Percentiles rank a stretch among this genome's conserved stretches.
phyloP scores from a whole-genome alignment of 1,284 basidiomycete species.

The Exobasidium cylindrosporum region DNA sequence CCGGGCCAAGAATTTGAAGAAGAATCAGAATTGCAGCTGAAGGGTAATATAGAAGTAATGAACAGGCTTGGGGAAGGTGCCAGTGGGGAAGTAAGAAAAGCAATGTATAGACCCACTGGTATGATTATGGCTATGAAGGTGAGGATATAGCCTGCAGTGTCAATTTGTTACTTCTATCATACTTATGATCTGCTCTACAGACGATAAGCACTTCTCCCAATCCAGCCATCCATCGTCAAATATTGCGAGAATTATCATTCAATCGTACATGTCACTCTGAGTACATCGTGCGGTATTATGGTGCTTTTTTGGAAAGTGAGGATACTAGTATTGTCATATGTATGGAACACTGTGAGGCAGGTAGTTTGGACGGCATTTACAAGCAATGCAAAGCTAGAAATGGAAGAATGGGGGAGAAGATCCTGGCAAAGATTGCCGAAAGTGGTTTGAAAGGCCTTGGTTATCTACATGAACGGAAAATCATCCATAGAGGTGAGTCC shows the following conservation, averaged over 20 bases:
- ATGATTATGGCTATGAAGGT: conserved; percentile 85
- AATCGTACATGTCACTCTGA: conserved; percentile 78
- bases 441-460: conserved; percentile 86
- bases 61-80: conserved; percentile 85
- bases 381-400: conserved; percentile 74
- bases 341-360: conserved; percentile 90
- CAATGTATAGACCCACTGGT: conserved; percentile 72
- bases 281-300: conserved; percentile 89
- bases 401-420: conserved; percentile 83
- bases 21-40: conserved; percentile 33
- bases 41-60: conserved; percentile 69
- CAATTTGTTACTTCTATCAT: not conserved
- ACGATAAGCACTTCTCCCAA: conserved; percentile 92
- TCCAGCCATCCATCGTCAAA: conserved; percentile 77
- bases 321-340: conserved; percentile 90
- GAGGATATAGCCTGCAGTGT: conserved; percentile 27
- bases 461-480: conserved; percentile 84
- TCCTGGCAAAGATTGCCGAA: conserved; percentile 84
- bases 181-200: conserved; percentile 56
- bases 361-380: conserved; percentile 76
- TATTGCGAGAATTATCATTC: conserved; percentile 87
- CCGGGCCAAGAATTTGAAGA: conserved; percentile 13
- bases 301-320: conserved; percentile 88
- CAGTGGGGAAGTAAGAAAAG: conserved; percentile 90
- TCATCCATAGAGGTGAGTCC: conserved; percentile 72